Evolutionary conservation across 305 asterid species (phyloP).

Genomic region (Solanum hybrid): DNA sequence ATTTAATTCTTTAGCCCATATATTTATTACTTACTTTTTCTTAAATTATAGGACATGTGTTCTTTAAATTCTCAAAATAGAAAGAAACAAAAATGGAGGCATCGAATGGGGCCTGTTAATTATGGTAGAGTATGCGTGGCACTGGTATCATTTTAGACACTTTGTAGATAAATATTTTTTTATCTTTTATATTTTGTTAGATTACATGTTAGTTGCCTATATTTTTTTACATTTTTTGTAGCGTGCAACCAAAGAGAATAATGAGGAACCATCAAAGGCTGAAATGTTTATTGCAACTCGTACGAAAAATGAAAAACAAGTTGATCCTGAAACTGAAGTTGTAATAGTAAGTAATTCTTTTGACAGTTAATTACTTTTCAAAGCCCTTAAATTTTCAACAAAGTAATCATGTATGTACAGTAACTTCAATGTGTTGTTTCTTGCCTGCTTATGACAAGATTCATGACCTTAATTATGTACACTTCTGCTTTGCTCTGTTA

Average conservation of each 20-base stretch:
- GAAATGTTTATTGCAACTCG: neutral
- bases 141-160: neutral
- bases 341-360: neutral
- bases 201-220: neutral
- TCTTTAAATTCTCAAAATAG: neutral
- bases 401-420: neutral
- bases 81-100: too few species aligned
- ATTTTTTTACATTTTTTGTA: neutral
- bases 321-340: neutral
- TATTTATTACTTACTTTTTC: too few species aligned
- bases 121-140: neutral
- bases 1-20: too few species aligned
- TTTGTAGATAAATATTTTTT: neutral
- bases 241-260: neutral
- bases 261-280: neutral
- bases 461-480: neutral
- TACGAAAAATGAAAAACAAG: neutral
- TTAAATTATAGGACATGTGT: neutral
- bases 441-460: neutral
- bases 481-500: too few species aligned
- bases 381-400: neutral
- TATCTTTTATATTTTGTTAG: neutral
- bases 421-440: neutral
- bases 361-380: neutral
- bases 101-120: neutral